Conservation (phyloP, 225 moss, liverwort and hornwort species). For the Thuidium tamariscinum region DNA sequence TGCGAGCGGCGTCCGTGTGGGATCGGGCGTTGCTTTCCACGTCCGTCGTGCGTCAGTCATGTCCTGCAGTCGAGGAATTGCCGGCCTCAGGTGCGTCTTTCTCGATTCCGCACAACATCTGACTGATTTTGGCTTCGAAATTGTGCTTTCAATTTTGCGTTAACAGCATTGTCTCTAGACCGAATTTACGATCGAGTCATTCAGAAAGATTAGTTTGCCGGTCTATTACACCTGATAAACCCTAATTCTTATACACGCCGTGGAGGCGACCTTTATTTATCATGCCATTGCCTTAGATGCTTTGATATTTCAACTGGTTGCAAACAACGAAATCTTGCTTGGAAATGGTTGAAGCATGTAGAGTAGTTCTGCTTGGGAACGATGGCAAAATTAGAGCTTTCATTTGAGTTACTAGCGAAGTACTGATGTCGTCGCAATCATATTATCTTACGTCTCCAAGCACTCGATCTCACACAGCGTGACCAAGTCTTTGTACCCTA, state of each 20-base stretch:
- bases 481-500: background rate
- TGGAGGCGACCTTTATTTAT: background rate
- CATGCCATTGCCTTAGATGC: background rate
- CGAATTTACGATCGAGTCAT: background rate
- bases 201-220: background rate
- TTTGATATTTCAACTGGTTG: background rate
- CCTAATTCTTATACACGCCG: background rate
- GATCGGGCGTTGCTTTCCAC: constrained; percentile 12
- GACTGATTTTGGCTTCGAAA: background rate
- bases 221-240: background rate
- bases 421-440: background rate
- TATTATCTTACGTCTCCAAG: background rate
- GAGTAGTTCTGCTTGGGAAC: background rate
- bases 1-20: constrained; percentile 15
- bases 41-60: constrained; percentile 1
- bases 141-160: background rate
- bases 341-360: background rate
- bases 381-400: background rate
- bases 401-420: background rate
- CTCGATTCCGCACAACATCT: background rate
- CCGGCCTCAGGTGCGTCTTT: constrained; percentile 2
- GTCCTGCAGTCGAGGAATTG: constrained; percentile 5
- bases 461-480: background rate
- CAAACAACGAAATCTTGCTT: background rate
- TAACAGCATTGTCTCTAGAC: background rate